Evolutionary conservation across 2,329 filamentous ascomycete species (phyloP), one percentile per base, ranked within the genome.

Genomic region (Periconia sp.): DNA sequence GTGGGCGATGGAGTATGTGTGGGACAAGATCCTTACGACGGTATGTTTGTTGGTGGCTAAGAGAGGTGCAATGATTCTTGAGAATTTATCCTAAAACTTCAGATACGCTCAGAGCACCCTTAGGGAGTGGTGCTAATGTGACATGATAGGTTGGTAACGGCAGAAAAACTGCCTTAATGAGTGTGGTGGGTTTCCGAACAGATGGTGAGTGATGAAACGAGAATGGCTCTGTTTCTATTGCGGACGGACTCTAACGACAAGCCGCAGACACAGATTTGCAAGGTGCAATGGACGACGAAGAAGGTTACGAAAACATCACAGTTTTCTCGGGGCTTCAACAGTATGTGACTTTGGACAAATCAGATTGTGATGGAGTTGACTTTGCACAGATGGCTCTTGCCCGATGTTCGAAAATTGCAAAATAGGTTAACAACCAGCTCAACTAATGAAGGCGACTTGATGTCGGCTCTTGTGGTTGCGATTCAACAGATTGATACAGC

Each of bases 1-100:
- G 56, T 99, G 88, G 85, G 85, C 86, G 45, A 87, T 97, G 85
- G 85, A 85, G 57, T 99, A 96, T 75, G 84, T 97, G 47, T 99
- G 93, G 92, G 93, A 97, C 79, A 94, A 90, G 71, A 89, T 95
- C 61, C 88, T 87, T 6, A 85, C 84, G 8, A 91, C 87, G 3
- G 88, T 91, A 74, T 75, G 82, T 72, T 72, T 14, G 57, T 35
- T 20, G 11, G 5, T 5, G n/a, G 27, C 23, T 13, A 31, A 27
- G 9, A 11, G 33, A 11, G 13, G 5, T 37, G 15, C 5, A 11
- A 37, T 11, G 11, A 37, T 37, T 3, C 3, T 37, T n/a, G 11
- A 37, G 33, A n/a, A 37, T 13, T 6, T 37, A 37, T 37, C 15
- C 3, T n/a, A 37, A 37, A 37, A 11, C 3, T n/a, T 37, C 33